A percentile compares a stretch with the other conserved stretches of the same genome.
Evolutionary conservation across 106 monocot genomes (phyloP).

Genomic region (Hemerocallis citrina): DNA sequence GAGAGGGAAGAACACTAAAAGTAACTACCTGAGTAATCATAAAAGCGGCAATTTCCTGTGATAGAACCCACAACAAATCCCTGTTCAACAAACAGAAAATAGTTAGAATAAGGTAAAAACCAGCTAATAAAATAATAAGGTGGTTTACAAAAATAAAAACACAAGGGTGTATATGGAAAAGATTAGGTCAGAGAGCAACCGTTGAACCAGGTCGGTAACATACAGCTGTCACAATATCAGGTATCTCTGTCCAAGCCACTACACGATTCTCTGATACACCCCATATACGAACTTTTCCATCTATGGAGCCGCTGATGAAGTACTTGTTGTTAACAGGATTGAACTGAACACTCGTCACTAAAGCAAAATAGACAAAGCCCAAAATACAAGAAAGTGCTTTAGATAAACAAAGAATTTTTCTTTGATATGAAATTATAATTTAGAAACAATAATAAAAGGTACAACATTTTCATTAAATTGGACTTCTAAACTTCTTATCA

Average conservation of each 20-base stretch:
- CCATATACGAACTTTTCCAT: constrained; percentile 93
- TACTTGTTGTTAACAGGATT: constrained; percentile 61
- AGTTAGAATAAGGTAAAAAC: not conserved
- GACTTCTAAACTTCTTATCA: no score
- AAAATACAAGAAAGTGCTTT: not conserved
- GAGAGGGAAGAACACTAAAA: not conserved
- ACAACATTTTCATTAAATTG: no score
- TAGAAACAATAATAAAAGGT: not conserved
- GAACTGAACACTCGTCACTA: constrained; percentile 92
- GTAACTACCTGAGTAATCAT: constrained; percentile 49
- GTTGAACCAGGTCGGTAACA: constrained; percentile 70
- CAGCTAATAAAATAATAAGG: not conserved
- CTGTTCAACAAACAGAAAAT: constrained; percentile 19
- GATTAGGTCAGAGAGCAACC: constrained; percentile 24
- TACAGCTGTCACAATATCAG: constrained; percentile 68
- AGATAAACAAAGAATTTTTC: not conserved
- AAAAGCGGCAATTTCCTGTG: constrained; percentile 59
- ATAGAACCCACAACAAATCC: constrained; percentile 83
- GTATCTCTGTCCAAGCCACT: constrained; percentile 67
- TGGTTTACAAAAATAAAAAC: not conserved
- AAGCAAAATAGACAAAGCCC: constrained; percentile 4
- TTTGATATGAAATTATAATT: not conserved
- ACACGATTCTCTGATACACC: constrained; percentile 42
- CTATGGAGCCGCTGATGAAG: constrained; percentile 88
- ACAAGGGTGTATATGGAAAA: not conserved